phyloP scores from a whole-genome alignment of 768 basidiomycete species.

The Boletus tomentosulus region DNA sequence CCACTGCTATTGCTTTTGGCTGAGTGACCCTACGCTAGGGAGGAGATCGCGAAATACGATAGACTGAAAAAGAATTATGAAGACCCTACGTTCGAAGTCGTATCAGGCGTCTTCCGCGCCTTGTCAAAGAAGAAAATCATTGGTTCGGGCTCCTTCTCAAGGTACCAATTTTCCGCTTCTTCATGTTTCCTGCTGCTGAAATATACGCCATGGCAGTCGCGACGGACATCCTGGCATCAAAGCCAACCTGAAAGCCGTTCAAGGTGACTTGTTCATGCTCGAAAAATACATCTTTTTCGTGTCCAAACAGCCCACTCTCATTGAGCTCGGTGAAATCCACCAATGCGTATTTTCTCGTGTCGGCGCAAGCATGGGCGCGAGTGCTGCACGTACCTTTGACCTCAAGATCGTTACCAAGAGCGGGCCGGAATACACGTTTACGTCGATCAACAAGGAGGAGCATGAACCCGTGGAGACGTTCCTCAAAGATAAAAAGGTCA shows the following conservation, averaged over 20 bases:
- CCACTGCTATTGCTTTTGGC: not conserved
- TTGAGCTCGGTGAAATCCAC: slow-evolving; percentile 87
- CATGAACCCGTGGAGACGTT: slow-evolving; percentile 82
- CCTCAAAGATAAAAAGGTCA: slow-evolving; percentile 85
- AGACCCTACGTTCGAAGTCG: slow-evolving; percentile 91
- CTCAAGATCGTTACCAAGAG: slow-evolving; percentile 82
- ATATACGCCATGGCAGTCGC: slow-evolving; percentile 45
- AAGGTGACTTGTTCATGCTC: slow-evolving; percentile 96
- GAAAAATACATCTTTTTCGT: slow-evolving; percentile 99
- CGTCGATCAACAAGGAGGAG: slow-evolving; percentile 94
- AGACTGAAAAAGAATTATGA: slow-evolving; percentile 92
- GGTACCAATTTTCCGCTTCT: slow-evolving; percentile 38
- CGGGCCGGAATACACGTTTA: slow-evolving; percentile 85
- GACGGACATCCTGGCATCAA: slow-evolving; percentile 94
- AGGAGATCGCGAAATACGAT: slow-evolving; percentile 74
- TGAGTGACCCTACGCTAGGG: slow-evolving; percentile 39
- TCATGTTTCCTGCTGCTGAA: not conserved
- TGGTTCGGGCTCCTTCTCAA: slow-evolving; percentile 81
- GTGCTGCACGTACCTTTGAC: slow-evolving; percentile 91
- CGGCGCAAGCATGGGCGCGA: slow-evolving; percentile 75
- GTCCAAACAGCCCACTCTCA: slow-evolving; percentile 88
- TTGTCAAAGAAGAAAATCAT: slow-evolving; percentile 89
- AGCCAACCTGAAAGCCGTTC: slow-evolving; percentile 93
- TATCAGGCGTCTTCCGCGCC: slow-evolving; percentile 89
- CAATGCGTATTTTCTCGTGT: slow-evolving; percentile 92